phyloP scores from a whole-genome alignment of 2,329 filamentous ascomycete species.

The Onygenales sp. region DNA sequence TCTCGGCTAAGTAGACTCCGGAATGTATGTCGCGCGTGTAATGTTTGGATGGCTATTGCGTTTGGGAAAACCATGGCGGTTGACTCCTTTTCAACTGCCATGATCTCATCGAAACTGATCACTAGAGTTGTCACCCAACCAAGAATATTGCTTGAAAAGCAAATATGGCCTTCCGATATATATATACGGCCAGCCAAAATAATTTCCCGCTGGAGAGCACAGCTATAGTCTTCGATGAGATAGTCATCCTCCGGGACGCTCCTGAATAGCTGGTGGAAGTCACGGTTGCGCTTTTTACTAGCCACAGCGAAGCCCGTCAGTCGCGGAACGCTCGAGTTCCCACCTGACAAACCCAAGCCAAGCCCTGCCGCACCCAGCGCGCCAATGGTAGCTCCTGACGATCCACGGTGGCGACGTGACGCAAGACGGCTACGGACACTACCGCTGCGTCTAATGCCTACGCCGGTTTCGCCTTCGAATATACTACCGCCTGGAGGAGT shows the following conservation, averaged over 20 bases:
- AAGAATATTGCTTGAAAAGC: conserved; percentile 97
- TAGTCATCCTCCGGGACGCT: conserved; percentile 98
- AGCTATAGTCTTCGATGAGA: conserved; percentile 96
- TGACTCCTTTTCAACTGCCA: conserved; percentile 92
- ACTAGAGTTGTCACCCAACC: conserved; percentile 97
- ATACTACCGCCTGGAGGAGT: conserved; percentile 59
- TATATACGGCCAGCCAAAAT: conserved; percentile 88
- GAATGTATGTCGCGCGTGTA: conserved; percentile 92
- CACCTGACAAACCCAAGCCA: conserved; percentile 56
- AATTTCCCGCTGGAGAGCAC: conserved; percentile 90
- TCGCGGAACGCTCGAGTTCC: conserved; percentile 55
- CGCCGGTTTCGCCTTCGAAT: conserved; percentile 50
- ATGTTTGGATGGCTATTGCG: conserved; percentile 88
- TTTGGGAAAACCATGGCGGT: conserved; percentile 95
- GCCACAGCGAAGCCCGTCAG: conserved; percentile 93
- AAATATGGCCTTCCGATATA: conserved; percentile 92
- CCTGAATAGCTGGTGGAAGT: conserved; percentile 88
- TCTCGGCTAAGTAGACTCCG: conserved; percentile 91
- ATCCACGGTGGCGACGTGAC: conserved; percentile 66
- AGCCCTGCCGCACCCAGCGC: conserved; percentile 62
- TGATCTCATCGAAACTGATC: conserved; percentile 96
- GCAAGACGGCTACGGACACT: conserved; percentile 59
- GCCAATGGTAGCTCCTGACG: conserved; percentile 65
- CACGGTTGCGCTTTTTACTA: conserved; percentile 88
- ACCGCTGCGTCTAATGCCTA: conserved; percentile 50